Evolutionary conservation across 1,284 basidiomycete species (phyloP).

Genomic region (Apiotrichum montevideense): DNA sequence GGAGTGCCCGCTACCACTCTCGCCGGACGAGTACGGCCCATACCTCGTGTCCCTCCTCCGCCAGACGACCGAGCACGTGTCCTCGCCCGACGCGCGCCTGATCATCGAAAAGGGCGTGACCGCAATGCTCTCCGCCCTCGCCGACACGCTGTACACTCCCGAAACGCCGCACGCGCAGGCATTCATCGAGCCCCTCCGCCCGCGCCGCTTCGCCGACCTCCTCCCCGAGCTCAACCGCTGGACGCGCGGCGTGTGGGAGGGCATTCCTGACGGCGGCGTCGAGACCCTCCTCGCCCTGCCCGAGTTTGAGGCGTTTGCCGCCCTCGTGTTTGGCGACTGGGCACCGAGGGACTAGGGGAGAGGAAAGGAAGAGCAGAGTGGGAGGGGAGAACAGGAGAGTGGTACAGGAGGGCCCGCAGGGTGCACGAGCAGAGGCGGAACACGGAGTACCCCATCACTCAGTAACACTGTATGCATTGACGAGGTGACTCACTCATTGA

Average conservation of each 20-base stretch:
- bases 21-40: constrained; percentile 23
- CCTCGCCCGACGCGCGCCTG: constrained; percentile 35
- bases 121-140: constrained; percentile 26
- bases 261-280: constrained; percentile 41
- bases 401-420: too few species aligned
- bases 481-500: too few species aligned
- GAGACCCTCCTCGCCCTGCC: constrained; percentile 36
- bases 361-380: neutral
- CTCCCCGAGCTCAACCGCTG: constrained; percentile 39
- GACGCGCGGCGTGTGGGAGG: constrained; percentile 44
- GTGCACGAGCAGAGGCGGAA: too few species aligned
- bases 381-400: too few species aligned
- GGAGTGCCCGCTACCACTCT: constrained; percentile 15
- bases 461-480: too few species aligned
- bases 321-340: constrained; percentile 47
- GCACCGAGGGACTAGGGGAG: constrained; percentile 17
- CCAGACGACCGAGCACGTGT: constrained; percentile 36
- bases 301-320: constrained; percentile 43
- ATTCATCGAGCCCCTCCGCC: neutral
- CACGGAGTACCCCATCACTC: too few species aligned
- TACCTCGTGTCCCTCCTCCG: constrained; percentile 31
- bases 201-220: constrained; percentile 31
- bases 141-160: constrained; percentile 19
- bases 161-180: neutral
- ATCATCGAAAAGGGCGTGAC: constrained; percentile 37